Base-by-base conservation (phyloP, 2,329 filamentous ascomycete species). In the Phialophora verrucosa region DNA sequence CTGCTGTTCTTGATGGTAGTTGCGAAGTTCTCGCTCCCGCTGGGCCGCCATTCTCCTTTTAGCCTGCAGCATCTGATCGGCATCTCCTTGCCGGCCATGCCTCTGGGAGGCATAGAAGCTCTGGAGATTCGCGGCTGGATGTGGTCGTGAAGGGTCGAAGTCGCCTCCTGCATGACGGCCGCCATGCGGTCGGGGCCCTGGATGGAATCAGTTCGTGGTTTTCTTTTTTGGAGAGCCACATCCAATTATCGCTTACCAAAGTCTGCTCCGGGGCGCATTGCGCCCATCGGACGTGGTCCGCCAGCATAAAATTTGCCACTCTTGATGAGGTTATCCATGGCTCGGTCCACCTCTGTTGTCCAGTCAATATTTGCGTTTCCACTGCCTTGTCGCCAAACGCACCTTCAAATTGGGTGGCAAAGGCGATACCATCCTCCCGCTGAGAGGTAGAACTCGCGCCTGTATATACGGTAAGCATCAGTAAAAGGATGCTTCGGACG, bases 1-100 rank as follows among this genome's bases (percentile, higher is more conserved):
- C 88, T 99, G 95, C 88, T 99, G 95, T 88, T 99, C 95, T 83
- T 97, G 96, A 84, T 99, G 95, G 83, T 98, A 97, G 83, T 98
- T 99, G 82, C 95, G 92, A 81, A 99, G 90, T 85, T 99, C 95
- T 82, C 94, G 91, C 86, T 99, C 95, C 82, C 95, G 92, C 84
- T 98, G 95, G 80, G 95, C 95, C 77, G 95, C 95, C 92, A 98
- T 96, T 85, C 94, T 91, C 84, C 95, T 92, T 87, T 98, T 98
- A 76, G 93, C 93, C 88, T 98, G 95, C 86, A 97, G 92, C 88
- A 97, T 92, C 83, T 97, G 93, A 83, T 98, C 95, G 80, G 93
- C 92, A 84, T 98, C 95, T 84, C 86, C 93, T 82, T 86, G 92
- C 82, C 84, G 92, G 84, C 84, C 88, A 81, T 96, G 95, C 77